Percentiles rank a stretch among this genome's conserved stretches.
These are phyloP conservation scores for Ganoderma resinaceum DNA, from an alignment of 1,284 basidiomycete species.

Conservation along the genomic window DNA sequence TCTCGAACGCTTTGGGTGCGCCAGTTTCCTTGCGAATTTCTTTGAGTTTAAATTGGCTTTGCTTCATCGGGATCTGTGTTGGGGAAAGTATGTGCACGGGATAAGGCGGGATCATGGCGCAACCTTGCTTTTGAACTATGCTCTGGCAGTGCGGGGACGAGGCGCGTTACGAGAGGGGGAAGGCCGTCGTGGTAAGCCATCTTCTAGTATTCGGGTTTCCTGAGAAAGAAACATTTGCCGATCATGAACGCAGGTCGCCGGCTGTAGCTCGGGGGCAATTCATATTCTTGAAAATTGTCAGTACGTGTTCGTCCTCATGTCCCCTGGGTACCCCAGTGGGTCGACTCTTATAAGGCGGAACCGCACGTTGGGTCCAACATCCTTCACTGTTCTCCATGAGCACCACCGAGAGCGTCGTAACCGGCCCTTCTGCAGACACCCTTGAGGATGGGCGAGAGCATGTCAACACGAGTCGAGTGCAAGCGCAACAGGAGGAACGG, in stretches of 20 bases:
- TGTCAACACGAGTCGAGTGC: background rate
- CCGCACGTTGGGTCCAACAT: background rate
- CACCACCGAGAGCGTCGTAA: background rate
- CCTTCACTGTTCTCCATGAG: background rate
- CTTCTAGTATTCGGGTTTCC: background rate
- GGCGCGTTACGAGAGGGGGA: background rate
- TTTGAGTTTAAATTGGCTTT: background rate
- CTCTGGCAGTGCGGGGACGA: background rate
- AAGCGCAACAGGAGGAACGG: background rate
- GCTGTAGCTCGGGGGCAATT: background rate
- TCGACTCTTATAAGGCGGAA: background rate
- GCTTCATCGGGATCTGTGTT: background rate
- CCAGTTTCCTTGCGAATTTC: background rate
- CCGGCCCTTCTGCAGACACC: background rate
- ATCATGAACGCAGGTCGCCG: background rate
- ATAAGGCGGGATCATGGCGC: background rate
- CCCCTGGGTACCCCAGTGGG: too few relatives aligned
- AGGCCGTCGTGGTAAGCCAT: background rate
- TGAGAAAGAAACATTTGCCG: background rate
- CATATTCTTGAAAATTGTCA: background rate
- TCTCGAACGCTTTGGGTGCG: background rate
- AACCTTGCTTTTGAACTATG: background rate
- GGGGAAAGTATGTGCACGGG: background rate
- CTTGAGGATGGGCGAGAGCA: background rate
- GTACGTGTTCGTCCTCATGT: background rate